Evolutionary conservation across 208 protist genomes (phyloP).

Genomic region (Herpetomonas tarakana): DNA sequence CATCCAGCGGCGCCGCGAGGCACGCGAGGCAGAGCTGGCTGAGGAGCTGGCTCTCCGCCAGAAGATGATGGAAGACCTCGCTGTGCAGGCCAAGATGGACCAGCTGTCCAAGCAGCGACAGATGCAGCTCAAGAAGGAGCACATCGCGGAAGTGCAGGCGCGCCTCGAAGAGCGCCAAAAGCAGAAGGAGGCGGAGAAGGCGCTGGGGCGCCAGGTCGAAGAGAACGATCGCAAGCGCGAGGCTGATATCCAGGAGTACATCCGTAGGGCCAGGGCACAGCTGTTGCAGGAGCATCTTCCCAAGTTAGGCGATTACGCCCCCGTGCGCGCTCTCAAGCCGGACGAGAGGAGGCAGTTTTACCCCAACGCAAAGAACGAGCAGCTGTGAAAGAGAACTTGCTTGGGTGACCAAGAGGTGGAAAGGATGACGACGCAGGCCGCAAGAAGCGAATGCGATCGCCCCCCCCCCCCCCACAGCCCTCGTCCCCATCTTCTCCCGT

Average conservation of each 20-base stretch:
- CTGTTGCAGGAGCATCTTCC: slow-evolving; percentile 73
- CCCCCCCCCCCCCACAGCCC: no score
- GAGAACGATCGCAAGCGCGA: slow-evolving; percentile 46
- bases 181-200: slow-evolving; percentile 75
- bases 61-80: slow-evolving; percentile 71
- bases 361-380: not conserved
- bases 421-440: no score
- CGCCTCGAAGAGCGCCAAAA: slow-evolving; percentile 70
- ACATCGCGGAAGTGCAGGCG: slow-evolving; percentile 69
- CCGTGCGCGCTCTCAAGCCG: slow-evolving; percentile 45
- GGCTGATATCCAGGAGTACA: slow-evolving; percentile 78
- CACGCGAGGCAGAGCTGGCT: slow-evolving; percentile 48
- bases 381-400: not conserved
- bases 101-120: slow-evolving; percentile 69
- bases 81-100: slow-evolving; percentile 75
- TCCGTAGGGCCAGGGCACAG: slow-evolving; percentile 72
- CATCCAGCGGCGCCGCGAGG: slow-evolving; percentile 56
- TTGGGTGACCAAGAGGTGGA: no score
- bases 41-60: slow-evolving; percentile 85
- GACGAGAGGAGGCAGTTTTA: slow-evolving; percentile 57
- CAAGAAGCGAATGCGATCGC: no score
- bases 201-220: slow-evolving; percentile 52
- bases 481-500: no score
- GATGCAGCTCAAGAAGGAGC: slow-evolving; percentile 69
- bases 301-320: slow-evolving; percentile 63